A percentile compares a stretch with the other conserved stretches of the same genome.
phyloP scores from a whole-genome alignment of 2,329 filamentous ascomycete genomes.

The Pseudogymnoascus sp. region DNA sequence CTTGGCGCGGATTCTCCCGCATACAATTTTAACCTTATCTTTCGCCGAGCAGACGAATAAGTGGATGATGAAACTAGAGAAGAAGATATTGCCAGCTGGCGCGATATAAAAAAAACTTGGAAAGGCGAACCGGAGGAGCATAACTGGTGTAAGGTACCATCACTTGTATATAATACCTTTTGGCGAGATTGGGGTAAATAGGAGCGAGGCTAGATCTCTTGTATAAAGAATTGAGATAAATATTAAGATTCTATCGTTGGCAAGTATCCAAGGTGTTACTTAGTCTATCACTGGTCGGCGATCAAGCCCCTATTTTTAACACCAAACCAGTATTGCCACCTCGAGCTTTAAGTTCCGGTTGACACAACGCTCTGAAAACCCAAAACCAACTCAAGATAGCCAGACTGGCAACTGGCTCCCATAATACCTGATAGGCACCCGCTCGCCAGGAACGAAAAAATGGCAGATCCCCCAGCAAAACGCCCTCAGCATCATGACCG shows the following conservation, averaged over 20 bases:
- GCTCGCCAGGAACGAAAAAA: conserved; percentile 19
- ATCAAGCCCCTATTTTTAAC: not conserved
- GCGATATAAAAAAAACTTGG: not conserved
- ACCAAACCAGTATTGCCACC: not conserved
- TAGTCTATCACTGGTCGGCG: not conserved
- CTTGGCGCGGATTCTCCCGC: conserved; percentile 85
- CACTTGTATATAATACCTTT: conserved; percentile 4
- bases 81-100: conserved; percentile 40
- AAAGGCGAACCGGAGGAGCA: not conserved
- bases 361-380: not conserved
- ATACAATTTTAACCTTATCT: conserved; percentile 88
- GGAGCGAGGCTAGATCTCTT: not conserved
- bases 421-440: conserved; percentile 18
- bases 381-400: not conserved
- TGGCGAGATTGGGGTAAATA: not conserved
- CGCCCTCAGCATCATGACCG: conserved; percentile 20
- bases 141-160: conserved; percentile 1
- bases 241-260: not conserved
- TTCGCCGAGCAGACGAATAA: conserved; percentile 97
- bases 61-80: conserved; percentile 72
- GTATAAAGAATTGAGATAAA: conserved; percentile 2
- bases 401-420: conserved; percentile 20
- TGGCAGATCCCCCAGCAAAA: conserved; percentile 20
- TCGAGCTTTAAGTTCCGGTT: not conserved
- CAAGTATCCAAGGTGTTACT: not conserved